A percentile compares a stretch with the other conserved stretches of the same genome.
Conservation (phyloP, 768 basidiomycete species). For the Tylopilus balloui region DNA sequence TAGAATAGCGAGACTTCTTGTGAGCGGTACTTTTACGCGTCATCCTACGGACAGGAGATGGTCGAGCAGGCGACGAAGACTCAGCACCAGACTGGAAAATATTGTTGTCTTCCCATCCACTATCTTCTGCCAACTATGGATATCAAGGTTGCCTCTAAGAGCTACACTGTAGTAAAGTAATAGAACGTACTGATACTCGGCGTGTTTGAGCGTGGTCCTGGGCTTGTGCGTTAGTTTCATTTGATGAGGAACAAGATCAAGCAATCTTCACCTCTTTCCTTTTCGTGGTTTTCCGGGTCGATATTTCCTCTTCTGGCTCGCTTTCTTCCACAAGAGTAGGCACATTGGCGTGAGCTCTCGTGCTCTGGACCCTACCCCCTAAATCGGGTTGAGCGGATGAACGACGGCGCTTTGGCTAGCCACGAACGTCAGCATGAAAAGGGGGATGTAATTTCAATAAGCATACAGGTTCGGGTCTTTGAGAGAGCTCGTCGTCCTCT, state of each 20-base stretch:
- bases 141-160: constrained; percentile 5
- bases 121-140: constrained; percentile 50
- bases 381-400: constrained; percentile 74
- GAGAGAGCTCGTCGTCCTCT: constrained; percentile 37
- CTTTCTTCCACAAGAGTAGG: constrained; percentile 64
- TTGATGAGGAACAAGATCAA: neutral
- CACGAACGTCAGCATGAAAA: constrained; percentile 13
- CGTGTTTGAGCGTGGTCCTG: constrained; percentile 50
- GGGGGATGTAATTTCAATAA: neutral
- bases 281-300: constrained; percentile 55
- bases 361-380: constrained; percentile 49
- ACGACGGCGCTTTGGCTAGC: constrained; percentile 71
- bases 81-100: constrained; percentile 89
- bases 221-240: constrained; percentile 30
- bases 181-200: constrained; percentile 47
- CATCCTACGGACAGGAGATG: constrained; percentile 49
- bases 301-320: constrained; percentile 64
- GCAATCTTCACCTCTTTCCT: constrained; percentile 49
- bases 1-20: constrained; percentile 61
- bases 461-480: constrained; percentile 56
- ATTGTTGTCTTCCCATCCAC: constrained; percentile 89
- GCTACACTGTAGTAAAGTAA: constrained; percentile 10
- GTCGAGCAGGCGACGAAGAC: constrained; percentile 72
- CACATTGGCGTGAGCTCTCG: constrained; percentile 33
- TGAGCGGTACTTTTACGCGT: constrained; percentile 36